Conservation (phyloP, 1,284 basidiomycete genomes). For the Ceratobasidium sp. region DNA sequence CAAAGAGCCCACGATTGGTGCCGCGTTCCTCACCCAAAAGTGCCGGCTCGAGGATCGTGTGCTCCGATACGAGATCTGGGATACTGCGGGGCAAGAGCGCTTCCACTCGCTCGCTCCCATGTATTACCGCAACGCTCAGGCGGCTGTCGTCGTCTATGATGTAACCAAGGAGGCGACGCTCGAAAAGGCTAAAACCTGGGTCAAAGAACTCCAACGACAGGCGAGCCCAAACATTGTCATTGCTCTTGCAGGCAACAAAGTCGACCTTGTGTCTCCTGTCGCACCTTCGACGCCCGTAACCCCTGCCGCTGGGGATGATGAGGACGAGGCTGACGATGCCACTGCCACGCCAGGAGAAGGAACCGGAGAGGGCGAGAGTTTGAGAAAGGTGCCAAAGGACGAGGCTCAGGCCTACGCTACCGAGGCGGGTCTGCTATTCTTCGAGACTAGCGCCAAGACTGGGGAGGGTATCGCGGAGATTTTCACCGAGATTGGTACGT, state of each 20-base stretch:
- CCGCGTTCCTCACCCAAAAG: constrained; percentile 91
- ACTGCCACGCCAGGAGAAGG: constrained; percentile 82
- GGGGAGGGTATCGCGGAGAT: constrained; percentile 96
- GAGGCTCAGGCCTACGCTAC: constrained; percentile 97
- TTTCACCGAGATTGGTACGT: constrained; percentile 95
- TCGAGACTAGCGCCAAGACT: constrained; percentile 98
- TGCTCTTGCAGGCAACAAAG: constrained; percentile 93
- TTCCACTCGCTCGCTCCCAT: constrained; percentile 94
- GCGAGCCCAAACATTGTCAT: constrained; percentile 99
- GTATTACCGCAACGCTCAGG: constrained; percentile 99
- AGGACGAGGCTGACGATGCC: constrained; percentile 84
- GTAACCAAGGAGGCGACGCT: constrained; percentile 92
- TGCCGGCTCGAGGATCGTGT: constrained; percentile 91
- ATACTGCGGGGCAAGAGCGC: constrained; percentile 93
- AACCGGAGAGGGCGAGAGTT: constrained; percentile 66
- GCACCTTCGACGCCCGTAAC: constrained; percentile 56
- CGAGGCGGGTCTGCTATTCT: constrained; percentile 92
- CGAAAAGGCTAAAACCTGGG: constrained; percentile 99
- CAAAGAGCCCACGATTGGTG: constrained; percentile 98
- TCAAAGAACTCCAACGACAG: constrained; percentile 98
- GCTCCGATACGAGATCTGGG: constrained; percentile 95
- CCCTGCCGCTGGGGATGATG: constrained; percentile 58
- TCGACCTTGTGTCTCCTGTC: constrained; percentile 85
- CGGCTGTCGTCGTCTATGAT: constrained; percentile 98
- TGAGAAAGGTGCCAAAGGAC: constrained; percentile 88